Conservation (phyloP, 2,329 filamentous ascomycete species). For the Bretziella fagacearum region DNA sequence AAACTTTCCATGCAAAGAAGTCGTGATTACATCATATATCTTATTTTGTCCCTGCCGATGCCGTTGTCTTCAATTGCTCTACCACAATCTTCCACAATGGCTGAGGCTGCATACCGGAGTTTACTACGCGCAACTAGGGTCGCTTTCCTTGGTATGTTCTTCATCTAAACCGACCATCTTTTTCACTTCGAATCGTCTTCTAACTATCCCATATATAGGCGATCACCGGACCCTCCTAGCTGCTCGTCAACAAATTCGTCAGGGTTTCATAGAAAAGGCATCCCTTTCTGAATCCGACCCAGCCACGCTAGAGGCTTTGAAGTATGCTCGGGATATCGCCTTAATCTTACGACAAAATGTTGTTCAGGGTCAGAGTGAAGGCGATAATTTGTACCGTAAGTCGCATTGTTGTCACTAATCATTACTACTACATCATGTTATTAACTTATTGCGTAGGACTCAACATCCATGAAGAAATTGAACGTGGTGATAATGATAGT, state of each 20-base stretch:
- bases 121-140: conserved; percentile 65
- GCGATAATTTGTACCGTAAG: conserved; percentile 44
- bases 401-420: conserved; percentile 16
- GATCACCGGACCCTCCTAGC: conserved; percentile 52
- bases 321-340: conserved; percentile 70
- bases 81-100: conserved; percentile 35
- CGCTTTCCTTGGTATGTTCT: conserved; percentile 57
- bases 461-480: conserved; percentile 77
- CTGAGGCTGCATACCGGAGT: conserved; percentile 61
- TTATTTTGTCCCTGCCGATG: background rate
- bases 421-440: conserved; percentile 1
- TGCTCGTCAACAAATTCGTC: conserved; percentile 55
- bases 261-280: conserved; percentile 53
- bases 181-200: background rate
- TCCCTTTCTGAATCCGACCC: conserved; percentile 39
- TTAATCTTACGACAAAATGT: conserved; percentile 66
- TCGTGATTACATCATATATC: conserved; percentile 3
- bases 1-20: background rate
- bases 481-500: conserved; percentile 83
- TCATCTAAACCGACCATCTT: background rate
- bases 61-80: no score
- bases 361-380: conserved; percentile 55
- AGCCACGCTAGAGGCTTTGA: conserved; percentile 46
- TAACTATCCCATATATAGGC: conserved; percentile 32
- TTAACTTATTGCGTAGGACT: conserved; percentile 41